Conservation (phyloP, 108 stramenopile genomes). For the Nitzschia putrida region DNA sequence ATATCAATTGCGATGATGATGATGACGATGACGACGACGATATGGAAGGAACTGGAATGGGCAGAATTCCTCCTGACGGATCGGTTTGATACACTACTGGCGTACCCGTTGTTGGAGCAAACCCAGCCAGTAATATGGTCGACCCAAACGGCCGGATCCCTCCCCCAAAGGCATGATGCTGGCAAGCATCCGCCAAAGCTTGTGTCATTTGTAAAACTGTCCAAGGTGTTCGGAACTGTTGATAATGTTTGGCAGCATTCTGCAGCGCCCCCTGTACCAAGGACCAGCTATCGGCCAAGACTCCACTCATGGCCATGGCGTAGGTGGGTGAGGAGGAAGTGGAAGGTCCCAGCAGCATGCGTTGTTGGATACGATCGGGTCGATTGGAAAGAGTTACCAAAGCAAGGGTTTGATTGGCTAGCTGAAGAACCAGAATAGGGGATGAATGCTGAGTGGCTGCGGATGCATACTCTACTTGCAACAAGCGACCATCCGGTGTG, state of each 20-base stretch:
- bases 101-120: neutral
- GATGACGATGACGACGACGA: neutral
- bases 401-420: constrained; percentile 8
- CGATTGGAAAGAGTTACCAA: constrained; percentile 19
- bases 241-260: constrained; percentile 22
- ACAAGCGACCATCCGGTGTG: constrained; percentile 80
- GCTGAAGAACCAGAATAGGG: constrained; percentile 56
- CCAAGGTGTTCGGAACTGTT: constrained; percentile 20
- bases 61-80: constrained; percentile 47
- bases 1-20: constrained; percentile 7
- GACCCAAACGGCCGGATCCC: constrained; percentile 78
- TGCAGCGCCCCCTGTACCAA: constrained; percentile 43
- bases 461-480: constrained; percentile 86
- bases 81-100: constrained; percentile 41
- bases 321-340: constrained; percentile 11
- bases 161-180: constrained; percentile 75
- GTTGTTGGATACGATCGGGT: constrained; percentile 19
- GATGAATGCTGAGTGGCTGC: constrained; percentile 54
- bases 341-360: constrained; percentile 19
- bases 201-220: constrained; percentile 33
- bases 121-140: constrained; percentile 55
- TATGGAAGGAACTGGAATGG: neutral
- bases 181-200: constrained; percentile 62
- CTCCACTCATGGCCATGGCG: constrained; percentile 63
- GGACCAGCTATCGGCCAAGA: constrained; percentile 64